A percentile compares a stretch with the other conserved stretches of the same genome.
Evolutionary conservation across 768 basidiomycete genomes (phyloP).

Genomic region (Tephrocybe sp.): DNA sequence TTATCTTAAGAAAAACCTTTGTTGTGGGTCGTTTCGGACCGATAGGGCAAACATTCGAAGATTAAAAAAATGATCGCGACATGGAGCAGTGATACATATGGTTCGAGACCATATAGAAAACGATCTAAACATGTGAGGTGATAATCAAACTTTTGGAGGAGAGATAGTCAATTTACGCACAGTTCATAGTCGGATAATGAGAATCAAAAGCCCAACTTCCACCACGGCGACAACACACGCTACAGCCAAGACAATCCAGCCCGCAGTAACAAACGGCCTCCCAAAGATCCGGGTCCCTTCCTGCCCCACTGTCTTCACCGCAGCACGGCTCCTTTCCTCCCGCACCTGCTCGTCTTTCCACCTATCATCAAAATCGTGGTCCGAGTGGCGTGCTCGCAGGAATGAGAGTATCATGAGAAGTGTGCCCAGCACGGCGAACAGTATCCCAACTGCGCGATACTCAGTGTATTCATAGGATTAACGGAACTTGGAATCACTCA

Average conservation of each 20-base stretch:
- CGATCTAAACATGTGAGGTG: too few species aligned
- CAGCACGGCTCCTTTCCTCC: constrained; percentile 30
- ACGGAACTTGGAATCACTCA: constrained; percentile 32
- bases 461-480: background rate
- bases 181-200: constrained; percentile 44
- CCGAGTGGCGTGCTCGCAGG: constrained; percentile 62
- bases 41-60: too few species aligned
- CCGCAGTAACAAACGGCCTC: constrained; percentile 77
- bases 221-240: constrained; percentile 59
- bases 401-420: constrained; percentile 60
- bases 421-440: constrained; percentile 62
- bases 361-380: constrained; percentile 76
- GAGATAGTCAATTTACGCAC: background rate
- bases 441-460: constrained; percentile 46
- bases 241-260: constrained; percentile 69
- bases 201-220: constrained; percentile 64
- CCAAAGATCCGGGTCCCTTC: constrained; percentile 66
- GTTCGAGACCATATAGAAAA: too few species aligned
- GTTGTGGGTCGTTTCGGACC: too few species aligned
- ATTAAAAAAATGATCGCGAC: too few species aligned
- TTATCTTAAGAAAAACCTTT: too few species aligned
- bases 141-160: too few species aligned
- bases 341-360: constrained; percentile 31
- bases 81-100: background rate
- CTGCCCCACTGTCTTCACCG: constrained; percentile 60